Evolutionary conservation across 805 yeast genomes (phyloP).

Genomic region (Saturnispora serradocipensis): DNA sequence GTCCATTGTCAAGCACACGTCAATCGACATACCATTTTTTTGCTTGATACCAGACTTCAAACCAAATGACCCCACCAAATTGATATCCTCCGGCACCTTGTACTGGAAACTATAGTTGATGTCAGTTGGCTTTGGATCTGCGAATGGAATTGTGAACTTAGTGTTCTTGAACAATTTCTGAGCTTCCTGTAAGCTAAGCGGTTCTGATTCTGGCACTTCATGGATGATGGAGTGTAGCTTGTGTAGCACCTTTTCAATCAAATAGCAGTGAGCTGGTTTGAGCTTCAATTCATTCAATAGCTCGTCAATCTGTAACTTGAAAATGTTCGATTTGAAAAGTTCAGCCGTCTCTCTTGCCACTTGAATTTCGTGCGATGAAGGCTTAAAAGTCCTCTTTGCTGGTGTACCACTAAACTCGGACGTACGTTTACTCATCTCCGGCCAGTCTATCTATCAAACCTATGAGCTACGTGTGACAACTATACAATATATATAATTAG

Average conservation of each 20-base stretch:
- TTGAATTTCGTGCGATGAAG: slow-evolving; percentile 77
- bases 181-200: slow-evolving; percentile 48
- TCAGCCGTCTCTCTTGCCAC: slow-evolving; percentile 91
- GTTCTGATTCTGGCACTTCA: slow-evolving; percentile 48
- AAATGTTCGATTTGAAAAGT: slow-evolving; percentile 86
- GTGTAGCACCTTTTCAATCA: slow-evolving; percentile 68
- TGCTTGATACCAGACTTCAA: slow-evolving; percentile 71
- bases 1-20: slow-evolving; percentile 81
- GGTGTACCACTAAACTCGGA: neutral
- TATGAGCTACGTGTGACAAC: neutral
- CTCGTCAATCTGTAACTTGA: slow-evolving; percentile 92
- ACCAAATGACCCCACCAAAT: slow-evolving; percentile 84
- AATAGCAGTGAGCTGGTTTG: slow-evolving; percentile 55
- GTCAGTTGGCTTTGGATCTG: slow-evolving; percentile 74
- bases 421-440: slow-evolving; percentile 8
- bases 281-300: slow-evolving; percentile 70
- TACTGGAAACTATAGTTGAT: slow-evolving; percentile 66
- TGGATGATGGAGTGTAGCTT: slow-evolving; percentile 61
- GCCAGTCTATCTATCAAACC: neutral
- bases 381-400: slow-evolving; percentile 20
- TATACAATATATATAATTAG: no score
- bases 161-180: slow-evolving; percentile 39
- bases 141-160: slow-evolving; percentile 60
- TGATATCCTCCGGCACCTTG: slow-evolving; percentile 60
- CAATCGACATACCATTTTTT: slow-evolving; percentile 55